These are phyloP conservation scores for Diplodia scrobiculata DNA, from an alignment of 2,329 filamentous ascomycete species.

Conservation along the genomic window DNA sequence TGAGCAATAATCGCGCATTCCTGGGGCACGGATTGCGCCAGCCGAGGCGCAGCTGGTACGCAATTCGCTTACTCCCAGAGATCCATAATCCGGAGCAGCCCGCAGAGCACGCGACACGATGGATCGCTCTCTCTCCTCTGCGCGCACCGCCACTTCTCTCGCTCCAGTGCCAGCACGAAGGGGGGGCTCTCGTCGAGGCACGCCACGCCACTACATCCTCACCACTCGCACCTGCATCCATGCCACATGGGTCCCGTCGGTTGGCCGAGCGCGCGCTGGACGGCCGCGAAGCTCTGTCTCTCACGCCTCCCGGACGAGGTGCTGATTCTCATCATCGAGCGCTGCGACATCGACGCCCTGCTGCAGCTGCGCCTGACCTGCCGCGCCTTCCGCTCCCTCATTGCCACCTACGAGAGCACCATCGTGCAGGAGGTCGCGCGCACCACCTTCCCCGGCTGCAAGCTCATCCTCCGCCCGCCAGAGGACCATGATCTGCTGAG, in stretches of 20 bases:
- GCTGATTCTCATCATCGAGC: conserved; percentile 38
- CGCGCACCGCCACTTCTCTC: conserved; percentile 10
- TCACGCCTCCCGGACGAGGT: conserved; percentile 30
- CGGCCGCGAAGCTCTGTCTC: conserved; percentile 11
- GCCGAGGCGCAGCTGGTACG: conserved; percentile 23
- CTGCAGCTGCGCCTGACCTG: conserved; percentile 35
- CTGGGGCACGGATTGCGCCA: conserved; percentile 25
- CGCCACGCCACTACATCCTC: not conserved
- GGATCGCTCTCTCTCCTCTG: not conserved
- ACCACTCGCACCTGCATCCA: not conserved
- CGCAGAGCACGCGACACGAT: conserved; percentile 2
- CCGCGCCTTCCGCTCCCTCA: conserved; percentile 34
- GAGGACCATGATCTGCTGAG: conserved; percentile 24
- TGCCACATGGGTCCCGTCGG: conserved; percentile 21
- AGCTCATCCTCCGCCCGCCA: conserved; percentile 22
- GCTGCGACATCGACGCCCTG: conserved; percentile 39
- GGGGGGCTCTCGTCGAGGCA: not conserved
- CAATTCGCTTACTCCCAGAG: conserved; percentile 22
- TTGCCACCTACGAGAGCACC: conserved; percentile 36
- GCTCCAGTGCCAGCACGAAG: not conserved
- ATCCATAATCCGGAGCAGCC: not conserved
- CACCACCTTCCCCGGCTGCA: conserved; percentile 36
- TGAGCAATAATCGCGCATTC: conserved; percentile 24
- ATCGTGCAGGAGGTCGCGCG: conserved; percentile 38
- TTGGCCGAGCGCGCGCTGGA: conserved; percentile 24